A percentile compares a stretch with the other conserved stretches of the same genome.
Evolutionary conservation across 2,329 filamentous ascomycete species (phyloP).

Genomic region (Apiospora koreana): DNA sequence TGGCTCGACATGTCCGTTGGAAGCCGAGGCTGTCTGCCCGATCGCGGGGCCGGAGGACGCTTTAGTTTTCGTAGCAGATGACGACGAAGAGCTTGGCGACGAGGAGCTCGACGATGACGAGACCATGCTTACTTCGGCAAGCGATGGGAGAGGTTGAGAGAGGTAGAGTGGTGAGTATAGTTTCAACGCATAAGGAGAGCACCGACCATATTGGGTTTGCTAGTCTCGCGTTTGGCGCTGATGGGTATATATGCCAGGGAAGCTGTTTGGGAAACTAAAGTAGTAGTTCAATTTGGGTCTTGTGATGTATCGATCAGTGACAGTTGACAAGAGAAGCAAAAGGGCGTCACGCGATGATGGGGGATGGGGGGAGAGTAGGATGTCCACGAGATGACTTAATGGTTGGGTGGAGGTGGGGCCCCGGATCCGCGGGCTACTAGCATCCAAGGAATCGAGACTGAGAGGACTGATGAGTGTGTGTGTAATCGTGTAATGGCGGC

Average conservation of each 20-base stretch:
- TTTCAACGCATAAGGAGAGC: neutral
- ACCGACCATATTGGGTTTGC: slow-evolving; percentile 2
- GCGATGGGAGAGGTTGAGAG: neutral
- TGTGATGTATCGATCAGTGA: slow-evolving; percentile 1
- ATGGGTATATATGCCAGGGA: neutral
- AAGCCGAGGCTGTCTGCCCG: neutral
- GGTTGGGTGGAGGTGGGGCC: slow-evolving; percentile 3
- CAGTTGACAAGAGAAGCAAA: neutral
- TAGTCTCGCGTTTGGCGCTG: neutral
- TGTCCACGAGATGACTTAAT: neutral
- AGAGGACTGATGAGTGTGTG: neutral
- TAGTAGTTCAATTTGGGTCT: too few species aligned
- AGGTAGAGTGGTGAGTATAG: neutral
- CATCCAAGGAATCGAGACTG: neutral
- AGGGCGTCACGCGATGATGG: neutral
- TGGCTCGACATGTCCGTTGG: neutral
- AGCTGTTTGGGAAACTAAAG: neutral
- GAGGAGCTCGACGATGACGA: slow-evolving; percentile 37
- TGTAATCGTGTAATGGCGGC: neutral
- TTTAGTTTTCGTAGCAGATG: neutral
- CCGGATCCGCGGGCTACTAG: neutral
- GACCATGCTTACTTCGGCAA: slow-evolving; percentile 34
- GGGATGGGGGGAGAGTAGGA: neutral
- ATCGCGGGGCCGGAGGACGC: neutral
- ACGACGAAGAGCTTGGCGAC: slow-evolving; percentile 10